Percentiles rank a stretch among this genome's conserved stretches.
These are phyloP conservation scores for Lactarius deliciosus DNA, from an alignment of 768 basidiomycete genomes.

Conservation along the genomic window DNA sequence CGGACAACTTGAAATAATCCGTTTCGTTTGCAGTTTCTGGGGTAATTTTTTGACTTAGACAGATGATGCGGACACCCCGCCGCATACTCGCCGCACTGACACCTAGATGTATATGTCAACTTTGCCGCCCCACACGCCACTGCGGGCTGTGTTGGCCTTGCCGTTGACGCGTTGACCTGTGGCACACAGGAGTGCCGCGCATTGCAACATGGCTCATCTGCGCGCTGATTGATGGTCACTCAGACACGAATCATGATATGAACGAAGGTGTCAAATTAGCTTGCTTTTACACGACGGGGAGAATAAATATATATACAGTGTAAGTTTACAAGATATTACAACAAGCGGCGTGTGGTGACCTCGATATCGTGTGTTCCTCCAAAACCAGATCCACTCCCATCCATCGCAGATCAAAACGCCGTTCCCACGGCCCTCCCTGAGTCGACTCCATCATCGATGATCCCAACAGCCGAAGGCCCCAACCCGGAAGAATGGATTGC, in stretches of 20 bases:
- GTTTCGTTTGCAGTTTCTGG: not conserved
- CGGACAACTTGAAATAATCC: not conserved
- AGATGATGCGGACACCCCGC: not conserved
- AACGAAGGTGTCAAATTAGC: not conserved
- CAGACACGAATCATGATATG: not conserved
- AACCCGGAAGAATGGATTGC: not conserved
- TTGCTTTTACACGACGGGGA: not conserved
- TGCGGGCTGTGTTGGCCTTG: conserved; percentile 2
- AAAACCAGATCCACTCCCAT: conserved; percentile 2
- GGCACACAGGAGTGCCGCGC: not conserved
- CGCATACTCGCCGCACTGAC: not conserved
- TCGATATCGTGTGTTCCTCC: conserved; percentile 1
- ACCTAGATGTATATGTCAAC: not conserved
- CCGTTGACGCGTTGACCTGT: not conserved
- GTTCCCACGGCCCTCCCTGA: conserved; percentile 7
- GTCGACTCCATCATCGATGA: not conserved
- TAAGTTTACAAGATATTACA: conserved; percentile 4
- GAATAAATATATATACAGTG: not conserved
- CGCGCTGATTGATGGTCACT: not conserved
- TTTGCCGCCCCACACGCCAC: not conserved
- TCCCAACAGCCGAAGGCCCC: not conserved
- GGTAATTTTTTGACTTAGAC: not conserved
- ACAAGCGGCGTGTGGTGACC: conserved; percentile 5
- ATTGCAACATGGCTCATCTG: not conserved
- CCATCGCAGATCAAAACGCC: conserved; percentile 15